These are phyloP conservation scores for Fusarium praegraminearum DNA, from an alignment of 2,329 filamentous ascomycete species.

Conservation along the genomic window DNA sequence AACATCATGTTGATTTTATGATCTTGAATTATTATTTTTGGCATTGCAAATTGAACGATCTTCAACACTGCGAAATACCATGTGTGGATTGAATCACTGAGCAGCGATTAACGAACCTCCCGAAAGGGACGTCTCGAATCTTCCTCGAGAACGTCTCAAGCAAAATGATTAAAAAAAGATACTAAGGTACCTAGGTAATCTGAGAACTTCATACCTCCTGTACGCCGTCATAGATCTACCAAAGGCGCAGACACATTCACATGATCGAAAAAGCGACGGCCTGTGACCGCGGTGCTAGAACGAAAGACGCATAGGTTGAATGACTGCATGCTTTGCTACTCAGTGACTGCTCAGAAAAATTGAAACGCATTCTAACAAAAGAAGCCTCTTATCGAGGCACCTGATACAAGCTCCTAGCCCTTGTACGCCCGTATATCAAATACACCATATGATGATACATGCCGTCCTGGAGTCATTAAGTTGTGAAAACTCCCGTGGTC, in stretches of 20 bases:
- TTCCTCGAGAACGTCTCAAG: background rate
- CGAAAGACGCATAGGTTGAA: background rate
- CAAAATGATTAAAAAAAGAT: background rate
- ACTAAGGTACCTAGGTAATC: background rate
- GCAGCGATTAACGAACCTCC: background rate
- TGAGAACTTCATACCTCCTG: too few relatives aligned
- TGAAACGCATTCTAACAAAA: slow-evolving; percentile 47
- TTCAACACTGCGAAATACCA: background rate
- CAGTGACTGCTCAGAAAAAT: slow-evolving; percentile 30
- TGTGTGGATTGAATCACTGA: background rate
- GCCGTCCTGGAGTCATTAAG: slow-evolving; percentile 41
- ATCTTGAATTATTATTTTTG: background rate
- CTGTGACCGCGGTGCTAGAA: background rate
- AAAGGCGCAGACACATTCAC: background rate
- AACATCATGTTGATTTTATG: background rate
- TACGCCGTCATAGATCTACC: background rate
- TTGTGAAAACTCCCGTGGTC: slow-evolving; percentile 36
- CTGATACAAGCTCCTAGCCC: slow-evolving; percentile 48
- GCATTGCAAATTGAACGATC: background rate
- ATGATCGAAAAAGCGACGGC: background rate
- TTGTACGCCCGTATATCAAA: slow-evolving; percentile 50
- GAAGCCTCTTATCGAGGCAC: slow-evolving; percentile 45
- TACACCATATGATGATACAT: slow-evolving; percentile 50
- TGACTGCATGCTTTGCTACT: slow-evolving; percentile 28
- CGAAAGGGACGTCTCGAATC: background rate